Conservation (phyloP, 1,284 basidiomycete genomes). For the Trichosporon sp. region DNA sequence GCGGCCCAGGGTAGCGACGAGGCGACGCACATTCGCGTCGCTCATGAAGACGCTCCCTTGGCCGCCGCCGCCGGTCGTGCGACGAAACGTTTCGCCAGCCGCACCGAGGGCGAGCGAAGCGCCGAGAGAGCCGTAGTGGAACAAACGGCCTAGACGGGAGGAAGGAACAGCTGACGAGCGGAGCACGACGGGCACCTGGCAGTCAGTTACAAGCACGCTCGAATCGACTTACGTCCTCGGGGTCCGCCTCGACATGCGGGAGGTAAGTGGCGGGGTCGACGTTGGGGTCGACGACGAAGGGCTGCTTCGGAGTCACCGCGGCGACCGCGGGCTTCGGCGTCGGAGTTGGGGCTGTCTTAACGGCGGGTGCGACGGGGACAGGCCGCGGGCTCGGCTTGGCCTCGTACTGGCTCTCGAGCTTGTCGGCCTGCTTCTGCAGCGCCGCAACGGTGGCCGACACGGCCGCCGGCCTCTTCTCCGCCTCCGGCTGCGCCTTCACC, state of each 20-base stretch:
- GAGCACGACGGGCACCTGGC: constrained; percentile 41
- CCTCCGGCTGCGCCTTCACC: neutral
- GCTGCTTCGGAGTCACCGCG: constrained; percentile 14
- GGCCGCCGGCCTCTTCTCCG: neutral
- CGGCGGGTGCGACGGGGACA: neutral
- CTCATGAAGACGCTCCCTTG: constrained; percentile 70
- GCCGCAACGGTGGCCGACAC: neutral
- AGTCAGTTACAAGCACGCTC: neutral
- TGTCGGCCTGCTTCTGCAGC: neutral
- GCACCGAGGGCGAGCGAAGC: constrained; percentile 58
- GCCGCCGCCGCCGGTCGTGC: constrained; percentile 47
- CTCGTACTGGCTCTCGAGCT: neutral
- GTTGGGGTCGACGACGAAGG: constrained; percentile 8
- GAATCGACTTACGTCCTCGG: constrained; percentile 25
- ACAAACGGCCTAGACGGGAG: constrained; percentile 78
- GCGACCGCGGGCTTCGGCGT: neutral
- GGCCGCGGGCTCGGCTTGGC: neutral
- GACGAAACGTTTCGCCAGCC: constrained; percentile 57
- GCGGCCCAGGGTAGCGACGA: constrained; percentile 87
- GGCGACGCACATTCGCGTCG: constrained; percentile 82
- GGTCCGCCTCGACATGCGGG: constrained; percentile 24
- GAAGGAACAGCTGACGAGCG: constrained; percentile 68
- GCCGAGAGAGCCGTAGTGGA: constrained; percentile 77
- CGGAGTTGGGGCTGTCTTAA: constrained; percentile 5
- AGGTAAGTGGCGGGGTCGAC: constrained; percentile 22